Conservation (phyloP, 805 yeast species). For the Lachancea quebecensis region DNA sequence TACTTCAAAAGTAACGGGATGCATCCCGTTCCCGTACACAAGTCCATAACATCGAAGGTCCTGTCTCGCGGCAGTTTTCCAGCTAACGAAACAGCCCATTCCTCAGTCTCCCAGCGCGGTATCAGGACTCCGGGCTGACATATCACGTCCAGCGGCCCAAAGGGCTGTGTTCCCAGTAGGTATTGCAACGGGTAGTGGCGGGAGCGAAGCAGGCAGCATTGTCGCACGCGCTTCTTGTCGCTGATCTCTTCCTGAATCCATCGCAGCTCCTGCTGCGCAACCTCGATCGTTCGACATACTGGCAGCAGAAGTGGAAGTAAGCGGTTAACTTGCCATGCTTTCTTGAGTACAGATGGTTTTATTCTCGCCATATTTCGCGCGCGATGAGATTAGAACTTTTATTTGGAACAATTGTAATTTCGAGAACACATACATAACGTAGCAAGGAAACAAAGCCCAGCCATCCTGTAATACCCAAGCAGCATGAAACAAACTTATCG, state of each 20-base stretch:
- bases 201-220: constrained; percentile 50
- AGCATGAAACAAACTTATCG: too few relatives aligned
- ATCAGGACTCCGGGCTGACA: constrained; percentile 68
- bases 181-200: constrained; percentile 71
- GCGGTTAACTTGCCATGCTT: constrained; percentile 13
- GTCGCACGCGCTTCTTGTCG: background rate
- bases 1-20: constrained; percentile 50
- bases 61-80: constrained; percentile 3
- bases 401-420: too few relatives aligned
- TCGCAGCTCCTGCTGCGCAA: constrained; percentile 20
- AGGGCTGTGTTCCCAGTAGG: constrained; percentile 80
- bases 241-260: constrained; percentile 23
- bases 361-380: constrained; percentile 18
- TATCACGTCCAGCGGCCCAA: constrained; percentile 55
- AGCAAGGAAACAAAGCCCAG: too few relatives aligned
- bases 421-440: too few relatives aligned
- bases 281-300: constrained; percentile 21
- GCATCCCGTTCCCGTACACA: constrained; percentile 90
- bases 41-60: constrained; percentile 44
- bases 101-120: constrained; percentile 95
- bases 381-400: too few relatives aligned
- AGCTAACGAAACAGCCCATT: constrained; percentile 57
- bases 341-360: constrained; percentile 10
- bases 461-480: too few relatives aligned
- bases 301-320: constrained; percentile 24